Conservation (phyloP, 2,329 filamentous ascomycete species). For the Claviceps sp. region DNA sequence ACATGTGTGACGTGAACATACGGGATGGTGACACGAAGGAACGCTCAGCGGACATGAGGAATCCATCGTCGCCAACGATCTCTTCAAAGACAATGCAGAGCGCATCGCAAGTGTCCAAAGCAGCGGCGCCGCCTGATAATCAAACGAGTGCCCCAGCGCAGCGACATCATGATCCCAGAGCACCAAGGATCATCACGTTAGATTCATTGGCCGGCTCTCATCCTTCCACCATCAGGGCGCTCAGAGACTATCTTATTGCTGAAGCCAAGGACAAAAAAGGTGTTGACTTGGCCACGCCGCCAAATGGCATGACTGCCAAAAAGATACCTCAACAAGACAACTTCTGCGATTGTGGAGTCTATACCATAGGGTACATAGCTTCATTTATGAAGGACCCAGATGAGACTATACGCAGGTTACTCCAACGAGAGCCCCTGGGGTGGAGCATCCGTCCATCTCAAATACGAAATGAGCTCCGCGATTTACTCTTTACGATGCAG, state of each 20-base stretch:
- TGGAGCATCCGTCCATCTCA: slow-evolving; percentile 43
- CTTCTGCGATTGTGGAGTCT: slow-evolving; percentile 80
- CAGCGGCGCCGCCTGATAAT: slow-evolving; percentile 8
- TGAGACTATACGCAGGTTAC: slow-evolving; percentile 50
- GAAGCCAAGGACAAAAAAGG: slow-evolving; percentile 55
- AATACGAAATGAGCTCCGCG: slow-evolving; percentile 52
- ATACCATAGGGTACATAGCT: slow-evolving; percentile 69
- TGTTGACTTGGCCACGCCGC: slow-evolving; percentile 23
- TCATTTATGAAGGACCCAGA: slow-evolving; percentile 68
- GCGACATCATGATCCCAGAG: slow-evolving; percentile 24
- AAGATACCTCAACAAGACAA: slow-evolving; percentile 71
- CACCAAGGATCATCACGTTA: slow-evolving; percentile 67
- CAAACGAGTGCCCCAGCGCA: neutral
- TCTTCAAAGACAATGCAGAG: slow-evolving; percentile 1
- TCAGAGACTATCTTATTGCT: slow-evolving; percentile 64
- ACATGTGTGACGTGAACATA: slow-evolving; percentile 13
- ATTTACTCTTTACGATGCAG: slow-evolving; percentile 51
- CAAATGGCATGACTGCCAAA: slow-evolving; percentile 51
- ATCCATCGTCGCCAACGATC: neutral
- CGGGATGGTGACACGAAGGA: slow-evolving; percentile 7
- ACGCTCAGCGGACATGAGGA: neutral
- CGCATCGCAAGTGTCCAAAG: neutral
- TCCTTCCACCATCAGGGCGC: slow-evolving; percentile 45
- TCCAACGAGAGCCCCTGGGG: slow-evolving; percentile 39
- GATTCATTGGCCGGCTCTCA: slow-evolving; percentile 68